Evolutionary conservation across 345 rosid genomes (phyloP).

Genomic region (Syzygium aqueum): DNA sequence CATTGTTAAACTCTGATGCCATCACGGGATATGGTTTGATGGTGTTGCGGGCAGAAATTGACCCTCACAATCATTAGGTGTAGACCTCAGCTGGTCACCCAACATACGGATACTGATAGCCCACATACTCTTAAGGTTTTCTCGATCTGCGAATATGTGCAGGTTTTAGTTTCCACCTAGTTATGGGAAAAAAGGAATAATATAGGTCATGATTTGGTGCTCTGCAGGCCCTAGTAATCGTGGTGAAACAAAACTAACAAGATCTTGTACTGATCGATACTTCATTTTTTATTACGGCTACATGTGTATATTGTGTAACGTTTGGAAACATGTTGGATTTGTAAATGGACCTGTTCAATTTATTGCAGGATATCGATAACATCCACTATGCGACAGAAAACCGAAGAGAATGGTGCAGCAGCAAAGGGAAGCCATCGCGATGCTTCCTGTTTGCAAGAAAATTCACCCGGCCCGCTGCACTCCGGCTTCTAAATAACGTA

Average conservation of each 20-base stretch:
- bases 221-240: background rate
- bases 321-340: background rate
- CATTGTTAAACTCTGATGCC: background rate
- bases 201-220: background rate
- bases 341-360: background rate
- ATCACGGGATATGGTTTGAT: background rate
- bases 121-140: background rate
- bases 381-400: slow-evolving; percentile 83
- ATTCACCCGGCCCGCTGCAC: slow-evolving; percentile 86
- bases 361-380: slow-evolving; percentile 61
- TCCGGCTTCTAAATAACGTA: slow-evolving; percentile 69
- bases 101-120: background rate
- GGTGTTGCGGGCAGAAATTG: background rate
- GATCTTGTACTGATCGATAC: background rate
- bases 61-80: background rate
- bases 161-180: background rate
- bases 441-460: slow-evolving; percentile 97
- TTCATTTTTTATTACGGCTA: background rate
- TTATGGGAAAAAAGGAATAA: background rate
- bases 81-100: background rate
- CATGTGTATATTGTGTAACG: background rate
- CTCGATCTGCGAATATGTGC: background rate
- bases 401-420: slow-evolving; percentile 90
- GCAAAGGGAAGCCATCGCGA: slow-evolving; percentile 65
- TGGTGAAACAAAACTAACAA: background rate